Base-by-base conservation (phyloP, 225 moss, liverwort and hornwort species). In the Sphagnum contortum region DNA sequence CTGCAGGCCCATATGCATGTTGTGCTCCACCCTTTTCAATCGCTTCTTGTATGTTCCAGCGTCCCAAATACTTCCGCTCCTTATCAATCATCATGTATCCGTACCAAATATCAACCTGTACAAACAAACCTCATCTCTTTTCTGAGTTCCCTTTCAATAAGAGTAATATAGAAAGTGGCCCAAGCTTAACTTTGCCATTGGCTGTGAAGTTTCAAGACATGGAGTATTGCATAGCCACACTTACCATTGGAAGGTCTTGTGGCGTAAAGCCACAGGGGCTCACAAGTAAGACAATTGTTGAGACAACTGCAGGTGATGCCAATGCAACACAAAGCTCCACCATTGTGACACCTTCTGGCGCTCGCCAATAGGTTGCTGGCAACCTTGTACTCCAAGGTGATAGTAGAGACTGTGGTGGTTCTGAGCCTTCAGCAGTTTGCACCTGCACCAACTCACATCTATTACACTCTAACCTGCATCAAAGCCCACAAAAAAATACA, bases 91-190 rank as follows among this genome's bases (percentile, higher is more conserved):
- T 75, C 77, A 81, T 73, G 62, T 87, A 80, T 62, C 92, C 88
- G 69, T 79, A 87, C 96, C 90, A 92, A 14, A 98, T 69, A 71
- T 92, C 96, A 59, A 98, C 79, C 96, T 98, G 82, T 60, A 72
- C 67, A 52, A 45, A 47, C 29, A 29, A 29, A 29, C 29, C 29
- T 29, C 29, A 29, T 29, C 29, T 29, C 29, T 29, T 29, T 29
- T 29, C 29, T 29, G 29, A 29, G 29, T 29, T 29, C 29, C 29
- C 29, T 29, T 29, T 29, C 29, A 29, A 29, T 29, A 1, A 29
- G 29, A 29, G 29, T 29, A 29, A 29, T 29, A 29, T 29, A 29
- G 29, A 29, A 29, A 29, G 29, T 29, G 29, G 29, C 29, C 29
- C 29, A 29, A 29, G 29, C 29, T 29, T 29, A 29, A 29, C 29